phyloP scores from a whole-genome alignment of 495 filamentous ascomycete genomes.

The Penicillium crystallinum region DNA sequence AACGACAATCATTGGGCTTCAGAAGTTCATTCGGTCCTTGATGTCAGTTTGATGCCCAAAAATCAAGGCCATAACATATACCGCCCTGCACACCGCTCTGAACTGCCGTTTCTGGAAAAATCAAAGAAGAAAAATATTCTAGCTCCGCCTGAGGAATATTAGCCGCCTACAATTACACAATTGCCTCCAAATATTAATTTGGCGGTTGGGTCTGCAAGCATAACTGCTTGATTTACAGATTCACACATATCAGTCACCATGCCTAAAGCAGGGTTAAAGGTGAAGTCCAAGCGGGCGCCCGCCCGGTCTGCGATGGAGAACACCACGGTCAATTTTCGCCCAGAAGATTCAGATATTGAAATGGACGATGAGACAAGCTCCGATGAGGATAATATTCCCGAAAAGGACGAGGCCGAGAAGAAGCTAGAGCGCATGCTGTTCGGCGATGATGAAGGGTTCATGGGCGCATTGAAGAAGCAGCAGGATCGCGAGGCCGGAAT shows the following conservation, averaged over 20 bases:
- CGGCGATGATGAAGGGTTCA: constrained; percentile 77
- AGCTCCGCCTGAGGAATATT: constrained; percentile 19
- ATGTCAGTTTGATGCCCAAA: background rate
- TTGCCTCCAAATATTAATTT: background rate
- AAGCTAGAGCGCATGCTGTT: constrained; percentile 84
- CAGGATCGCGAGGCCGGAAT: constrained; percentile 29
- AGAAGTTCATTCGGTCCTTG: background rate
- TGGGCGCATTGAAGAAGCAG: constrained; percentile 55
- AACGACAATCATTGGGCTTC: background rate
- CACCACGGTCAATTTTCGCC: constrained; percentile 6
- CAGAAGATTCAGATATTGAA: constrained; percentile 25
- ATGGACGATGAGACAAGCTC: constrained; percentile 28
- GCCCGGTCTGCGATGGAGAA: constrained; percentile 25
- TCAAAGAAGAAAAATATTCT: constrained; percentile 30
- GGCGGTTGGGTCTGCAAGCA: background rate
- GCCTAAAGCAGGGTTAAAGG: constrained; percentile 28
- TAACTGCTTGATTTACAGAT: background rate
- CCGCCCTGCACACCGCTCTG: constrained; percentile 20
- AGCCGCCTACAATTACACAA: constrained; percentile 5
- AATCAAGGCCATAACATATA: background rate
- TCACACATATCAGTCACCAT: constrained; percentile 15
- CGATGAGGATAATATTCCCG: constrained; percentile 42
- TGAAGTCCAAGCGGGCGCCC: constrained; percentile 29
- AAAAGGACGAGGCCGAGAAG: constrained; percentile 75
- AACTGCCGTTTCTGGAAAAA: constrained; percentile 24